Percentiles rank a stretch among this genome's conserved stretches.
Conservation (phyloP, 306 rosid species). For the Malus fusca region DNA sequence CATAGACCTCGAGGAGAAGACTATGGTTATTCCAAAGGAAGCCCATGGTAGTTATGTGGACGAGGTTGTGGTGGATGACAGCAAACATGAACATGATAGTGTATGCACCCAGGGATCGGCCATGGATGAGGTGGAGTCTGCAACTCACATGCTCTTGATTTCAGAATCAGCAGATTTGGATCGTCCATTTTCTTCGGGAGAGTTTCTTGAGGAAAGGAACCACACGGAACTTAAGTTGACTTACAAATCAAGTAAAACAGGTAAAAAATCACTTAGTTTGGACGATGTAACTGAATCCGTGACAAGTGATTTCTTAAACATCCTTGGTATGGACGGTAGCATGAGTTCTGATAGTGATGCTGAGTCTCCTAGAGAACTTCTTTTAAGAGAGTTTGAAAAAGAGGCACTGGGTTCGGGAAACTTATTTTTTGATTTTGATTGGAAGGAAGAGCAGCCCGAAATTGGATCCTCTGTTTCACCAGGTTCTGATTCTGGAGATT, state of each 20-base stretch:
- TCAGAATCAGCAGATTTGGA: constrained; percentile 13
- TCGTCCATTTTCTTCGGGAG: constrained; percentile 1
- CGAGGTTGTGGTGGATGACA: constrained; percentile 12
- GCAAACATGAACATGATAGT: constrained; percentile 20
- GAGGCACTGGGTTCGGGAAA: constrained; percentile 46
- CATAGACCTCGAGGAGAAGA: constrained; percentile 16
- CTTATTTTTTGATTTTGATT: constrained; percentile 27
- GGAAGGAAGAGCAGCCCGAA: constrained; percentile 34
- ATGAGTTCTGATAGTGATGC: constrained; percentile 39
- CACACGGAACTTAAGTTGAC: constrained; percentile 22
- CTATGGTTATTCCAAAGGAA: constrained; percentile 21
- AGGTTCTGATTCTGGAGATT: constrained; percentile 7
- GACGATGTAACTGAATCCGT: constrained; percentile 54
- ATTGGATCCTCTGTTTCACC: constrained; percentile 7
- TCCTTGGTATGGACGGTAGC: constrained; percentile 34
- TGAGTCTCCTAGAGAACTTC: constrained; percentile 67
- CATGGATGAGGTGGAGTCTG: constrained; percentile 24
- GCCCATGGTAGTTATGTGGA: constrained; percentile 13
- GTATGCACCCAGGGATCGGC: constrained; percentile 19
- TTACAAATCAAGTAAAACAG: constrained; percentile 28
- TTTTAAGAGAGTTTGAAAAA: constrained; percentile 61
- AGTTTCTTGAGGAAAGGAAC: constrained; percentile 21
- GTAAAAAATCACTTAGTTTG: constrained; percentile 38
- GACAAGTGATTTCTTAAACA: constrained; percentile 58
- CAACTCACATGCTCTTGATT: constrained; percentile 10